phyloP scores from a whole-genome alignment of 1,284 basidiomycete species.

The Microbotryum saponariae region DNA sequence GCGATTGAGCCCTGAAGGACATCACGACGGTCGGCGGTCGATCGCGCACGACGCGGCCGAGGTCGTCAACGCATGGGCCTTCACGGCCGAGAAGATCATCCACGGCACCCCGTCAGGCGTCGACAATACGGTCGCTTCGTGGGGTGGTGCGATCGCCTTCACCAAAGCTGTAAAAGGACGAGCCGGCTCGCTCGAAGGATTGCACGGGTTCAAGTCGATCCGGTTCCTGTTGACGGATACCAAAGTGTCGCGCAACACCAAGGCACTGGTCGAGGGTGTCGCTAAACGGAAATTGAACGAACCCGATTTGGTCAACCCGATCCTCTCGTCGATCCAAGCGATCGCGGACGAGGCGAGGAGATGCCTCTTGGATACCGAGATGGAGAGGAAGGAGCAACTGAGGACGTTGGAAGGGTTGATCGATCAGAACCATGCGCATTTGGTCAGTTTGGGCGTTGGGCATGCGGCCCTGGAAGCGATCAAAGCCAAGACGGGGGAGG shows the following conservation, averaged over 20 bases:
- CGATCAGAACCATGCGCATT: slow-evolving; percentile 77
- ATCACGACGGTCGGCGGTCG: slow-evolving; percentile 54
- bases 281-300: slow-evolving; percentile 65
- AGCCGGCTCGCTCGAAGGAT: slow-evolving; percentile 67
- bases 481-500: slow-evolving; percentile 56
- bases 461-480: slow-evolving; percentile 83
- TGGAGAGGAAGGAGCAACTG: slow-evolving; percentile 57
- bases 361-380: slow-evolving; percentile 64
- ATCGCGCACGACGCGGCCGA: slow-evolving; percentile 58
- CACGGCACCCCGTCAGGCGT: slow-evolving; percentile 98
- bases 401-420: slow-evolving; percentile 52
- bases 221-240: slow-evolving; percentile 88
- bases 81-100: slow-evolving; percentile 88
- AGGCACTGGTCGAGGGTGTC: slow-evolving; percentile 85
- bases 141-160: slow-evolving; percentile 88
- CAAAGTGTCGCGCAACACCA: slow-evolving; percentile 84
- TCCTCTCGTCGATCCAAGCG: slow-evolving; percentile 67
- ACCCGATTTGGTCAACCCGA: slow-evolving; percentile 64
- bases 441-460: slow-evolving; percentile 84
- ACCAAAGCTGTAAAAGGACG: slow-evolving; percentile 65
- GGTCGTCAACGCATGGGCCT: slow-evolving; percentile 85
- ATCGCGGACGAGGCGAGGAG: slow-evolving; percentile 72
- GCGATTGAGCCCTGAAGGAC: slow-evolving; percentile 46
- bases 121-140: slow-evolving; percentile 89
- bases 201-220: slow-evolving; percentile 60